Conservation (phyloP, 306 rosid species). For the Heteromeles arbutifolia region DNA sequence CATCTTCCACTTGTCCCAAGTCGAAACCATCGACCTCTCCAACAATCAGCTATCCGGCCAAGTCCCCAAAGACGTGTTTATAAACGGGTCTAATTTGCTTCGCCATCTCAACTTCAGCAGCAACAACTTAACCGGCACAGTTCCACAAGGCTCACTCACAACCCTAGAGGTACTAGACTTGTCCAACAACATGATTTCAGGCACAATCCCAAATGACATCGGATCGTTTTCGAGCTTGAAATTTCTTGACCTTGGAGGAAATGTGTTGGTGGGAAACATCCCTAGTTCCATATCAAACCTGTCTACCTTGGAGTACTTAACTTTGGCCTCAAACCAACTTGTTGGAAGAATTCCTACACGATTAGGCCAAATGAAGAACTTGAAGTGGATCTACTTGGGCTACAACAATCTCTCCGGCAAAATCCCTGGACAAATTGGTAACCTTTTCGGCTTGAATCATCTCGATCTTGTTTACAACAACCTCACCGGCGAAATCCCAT, state of each 20-base stretch:
- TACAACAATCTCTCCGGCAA: conserved; percentile 80
- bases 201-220: conserved; percentile 47
- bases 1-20: conserved; percentile 38
- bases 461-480: conserved; percentile 88
- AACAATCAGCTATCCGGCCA: conserved; percentile 59
- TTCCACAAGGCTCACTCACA: conserved; percentile 41
- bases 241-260: conserved; percentile 85
- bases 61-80: conserved; percentile 9
- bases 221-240: conserved; percentile 45
- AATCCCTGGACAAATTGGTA: conserved; percentile 65
- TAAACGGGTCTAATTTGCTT: conserved; percentile 27
- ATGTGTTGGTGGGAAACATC: conserved; percentile 52
- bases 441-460: conserved; percentile 46
- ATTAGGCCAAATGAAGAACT: conserved; percentile 44
- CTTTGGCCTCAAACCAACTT: conserved; percentile 80
- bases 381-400: conserved; percentile 78
- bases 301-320: conserved; percentile 46
- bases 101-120: conserved; percentile 69
- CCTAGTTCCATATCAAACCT: conserved; percentile 58
- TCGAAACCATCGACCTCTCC: conserved; percentile 61
- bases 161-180: conserved; percentile 56
- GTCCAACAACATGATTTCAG: conserved; percentile 87
- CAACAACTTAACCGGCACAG: conserved; percentile 71
- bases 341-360: conserved; percentile 52
- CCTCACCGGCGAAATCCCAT: conserved; percentile 67